Base-by-base conservation (phyloP, 169 alveolate species). In the Cryptosporidium xiaoi region DNA sequence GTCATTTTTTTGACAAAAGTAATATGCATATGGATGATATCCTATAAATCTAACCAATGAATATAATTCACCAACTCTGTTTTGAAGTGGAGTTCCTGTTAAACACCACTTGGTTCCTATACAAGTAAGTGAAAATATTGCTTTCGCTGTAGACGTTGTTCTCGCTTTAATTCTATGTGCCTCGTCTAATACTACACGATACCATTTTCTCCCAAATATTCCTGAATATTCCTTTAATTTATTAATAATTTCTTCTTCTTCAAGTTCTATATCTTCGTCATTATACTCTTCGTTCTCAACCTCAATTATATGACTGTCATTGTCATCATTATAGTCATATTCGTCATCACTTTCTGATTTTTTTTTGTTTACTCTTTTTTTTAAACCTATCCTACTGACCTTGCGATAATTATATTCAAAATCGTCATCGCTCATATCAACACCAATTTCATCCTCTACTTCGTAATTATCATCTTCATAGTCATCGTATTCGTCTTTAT, bases 1-100 rank as follows among this genome's bases (percentile, higher is more conserved):
- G 29, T 94, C 96, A 53, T 82, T 92, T 71, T 93, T 93, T 67
- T 92, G 92, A 91, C 98, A 96, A 91, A 94, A 92, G 91, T 93
- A 94, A 91, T 94, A 96, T n/a, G 98, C 97, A 92, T 96, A 94
- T 27, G 96, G 97, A 82, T 95, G 95, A 71, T 96, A 95, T 92
- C 95, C 96, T 62, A 97, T 66, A 89, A 97, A 97, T 67, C 98
- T 94, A 33, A 98, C 91, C 53, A 98, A 92, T 66, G 98, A 92
- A 95, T 95, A 97, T 71, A 98, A 93, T 87, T 98, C 99, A 44
- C 97, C 97, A 16, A 98, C 94, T 40, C 99, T 93, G 92, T 98
- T 98, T 90, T 97, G 97, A 24, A 98, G 94, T 7, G 99, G 99
- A 2, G 99, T 98, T 29, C 99, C 99, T 13, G 99, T 96, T 82